These are phyloP conservation scores for Athelia psychrophila DNA, from an alignment of 1,284 basidiomycete genomes.

Conservation along the genomic window DNA sequence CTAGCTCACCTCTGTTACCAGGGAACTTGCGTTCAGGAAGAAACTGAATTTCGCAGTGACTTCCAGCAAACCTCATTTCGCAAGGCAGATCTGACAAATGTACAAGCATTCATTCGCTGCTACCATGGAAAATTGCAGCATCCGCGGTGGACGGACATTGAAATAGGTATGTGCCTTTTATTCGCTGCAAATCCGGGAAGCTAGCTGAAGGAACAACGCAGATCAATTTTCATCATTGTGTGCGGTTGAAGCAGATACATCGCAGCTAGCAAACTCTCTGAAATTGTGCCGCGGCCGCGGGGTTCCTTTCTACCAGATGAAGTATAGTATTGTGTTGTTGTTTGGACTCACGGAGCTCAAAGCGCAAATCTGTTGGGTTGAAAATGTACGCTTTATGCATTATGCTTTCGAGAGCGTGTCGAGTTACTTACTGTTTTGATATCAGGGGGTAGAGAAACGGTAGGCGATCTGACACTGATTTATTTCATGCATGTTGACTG, in stretches of 20 bases:
- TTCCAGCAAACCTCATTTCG: constrained; percentile 3
- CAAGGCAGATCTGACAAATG: background rate
- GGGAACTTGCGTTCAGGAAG: constrained; percentile 38
- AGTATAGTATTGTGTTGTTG: constrained; percentile 36
- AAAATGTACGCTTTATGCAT: constrained; percentile 32
- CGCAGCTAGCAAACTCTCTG: constrained; percentile 20
- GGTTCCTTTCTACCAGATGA: constrained; percentile 29
- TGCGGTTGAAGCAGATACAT: constrained; percentile 32
- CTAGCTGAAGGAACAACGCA: background rate
- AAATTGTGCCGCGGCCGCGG: constrained; percentile 9
- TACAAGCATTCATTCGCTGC: background rate
- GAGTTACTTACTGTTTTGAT: constrained; percentile 5
- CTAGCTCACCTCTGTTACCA: constrained; percentile 30
- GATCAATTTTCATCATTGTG: background rate
- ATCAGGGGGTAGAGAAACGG: constrained; percentile 25
- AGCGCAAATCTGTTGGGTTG: constrained; percentile 41
- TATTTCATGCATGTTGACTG: background rate
- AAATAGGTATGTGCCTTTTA: background rate
- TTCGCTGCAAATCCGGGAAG: background rate
- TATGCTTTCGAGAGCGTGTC: background rate
- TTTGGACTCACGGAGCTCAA: constrained; percentile 46
- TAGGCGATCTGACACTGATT: constrained; percentile 15
- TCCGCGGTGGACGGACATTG: background rate
- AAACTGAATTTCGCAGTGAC: no score
- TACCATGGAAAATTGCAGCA: background rate